Evolutionary conservation across 768 basidiomycete genomes (phyloP).

Genomic region (Tylopilus felleus): DNA sequence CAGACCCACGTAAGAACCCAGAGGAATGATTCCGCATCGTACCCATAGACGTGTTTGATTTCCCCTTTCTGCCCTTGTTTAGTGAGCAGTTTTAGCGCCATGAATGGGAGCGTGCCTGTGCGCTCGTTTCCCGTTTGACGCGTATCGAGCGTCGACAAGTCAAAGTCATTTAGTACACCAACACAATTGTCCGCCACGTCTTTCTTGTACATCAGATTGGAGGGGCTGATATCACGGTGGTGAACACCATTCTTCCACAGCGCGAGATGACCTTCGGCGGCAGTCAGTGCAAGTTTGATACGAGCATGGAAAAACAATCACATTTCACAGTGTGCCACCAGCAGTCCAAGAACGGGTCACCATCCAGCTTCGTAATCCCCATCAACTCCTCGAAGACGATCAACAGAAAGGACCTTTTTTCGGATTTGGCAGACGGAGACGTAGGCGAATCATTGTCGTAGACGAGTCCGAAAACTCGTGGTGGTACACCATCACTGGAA

Average conservation of each 20-base stretch:
- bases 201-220: background rate
- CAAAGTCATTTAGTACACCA: background rate
- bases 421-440: background rate
- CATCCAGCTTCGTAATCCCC: background rate
- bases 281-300: background rate
- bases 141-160: background rate
- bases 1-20: background rate
- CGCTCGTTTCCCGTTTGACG: background rate
- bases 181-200: background rate
- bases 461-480: background rate
- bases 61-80: background rate
- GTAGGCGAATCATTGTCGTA: background rate
- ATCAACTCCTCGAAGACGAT: background rate
- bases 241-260: background rate
- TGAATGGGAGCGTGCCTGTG: background rate
- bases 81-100: background rate
- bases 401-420: background rate
- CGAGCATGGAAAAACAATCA: background rate
- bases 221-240: background rate
- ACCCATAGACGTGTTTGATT: background rate
- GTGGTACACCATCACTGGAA: background rate
- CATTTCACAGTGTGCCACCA: background rate
- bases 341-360: background rate
- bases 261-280: background rate
- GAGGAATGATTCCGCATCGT: background rate